Conservation (phyloP, 345 rosid genomes). For the Eucalyptus dawsonii region DNA sequence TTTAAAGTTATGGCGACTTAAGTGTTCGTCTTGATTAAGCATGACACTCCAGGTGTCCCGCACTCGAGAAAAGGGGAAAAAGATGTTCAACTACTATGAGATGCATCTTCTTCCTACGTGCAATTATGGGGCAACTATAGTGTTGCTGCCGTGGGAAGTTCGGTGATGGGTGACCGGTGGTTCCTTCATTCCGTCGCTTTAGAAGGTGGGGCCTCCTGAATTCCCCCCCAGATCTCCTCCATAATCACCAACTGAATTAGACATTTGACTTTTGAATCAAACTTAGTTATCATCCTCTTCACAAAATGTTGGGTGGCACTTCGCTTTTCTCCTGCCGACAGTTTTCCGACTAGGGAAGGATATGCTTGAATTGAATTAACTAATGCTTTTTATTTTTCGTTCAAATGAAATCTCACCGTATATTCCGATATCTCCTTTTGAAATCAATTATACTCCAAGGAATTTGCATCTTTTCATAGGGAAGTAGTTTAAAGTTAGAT, state of each 20-base stretch:
- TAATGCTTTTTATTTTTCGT: neutral
- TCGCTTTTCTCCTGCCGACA: neutral
- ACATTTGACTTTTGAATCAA: neutral
- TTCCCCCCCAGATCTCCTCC: neutral
- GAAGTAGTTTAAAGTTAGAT: neutral
- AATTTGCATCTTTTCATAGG: neutral
- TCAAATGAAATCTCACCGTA: neutral
- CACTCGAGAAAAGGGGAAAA: no score
- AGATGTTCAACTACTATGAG: neutral
- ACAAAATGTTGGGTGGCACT: neutral
- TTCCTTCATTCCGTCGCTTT: neutral
- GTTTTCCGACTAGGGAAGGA: neutral
- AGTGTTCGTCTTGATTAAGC: no score
- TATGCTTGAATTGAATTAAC: fast-evolving
- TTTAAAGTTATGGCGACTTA: no score
- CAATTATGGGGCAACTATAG: neutral
- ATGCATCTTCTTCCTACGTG: neutral
- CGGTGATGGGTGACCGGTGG: neutral
- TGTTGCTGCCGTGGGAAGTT: neutral
- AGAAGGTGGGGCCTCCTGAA: neutral
- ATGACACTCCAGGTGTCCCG: no score
- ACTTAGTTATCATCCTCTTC: neutral
- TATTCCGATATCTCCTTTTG: neutral
- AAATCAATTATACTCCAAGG: neutral
- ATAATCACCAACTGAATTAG: neutral